These are phyloP conservation scores for Somion occarium DNA, from an alignment of 1,284 basidiomycete species.

Conservation along the genomic window DNA sequence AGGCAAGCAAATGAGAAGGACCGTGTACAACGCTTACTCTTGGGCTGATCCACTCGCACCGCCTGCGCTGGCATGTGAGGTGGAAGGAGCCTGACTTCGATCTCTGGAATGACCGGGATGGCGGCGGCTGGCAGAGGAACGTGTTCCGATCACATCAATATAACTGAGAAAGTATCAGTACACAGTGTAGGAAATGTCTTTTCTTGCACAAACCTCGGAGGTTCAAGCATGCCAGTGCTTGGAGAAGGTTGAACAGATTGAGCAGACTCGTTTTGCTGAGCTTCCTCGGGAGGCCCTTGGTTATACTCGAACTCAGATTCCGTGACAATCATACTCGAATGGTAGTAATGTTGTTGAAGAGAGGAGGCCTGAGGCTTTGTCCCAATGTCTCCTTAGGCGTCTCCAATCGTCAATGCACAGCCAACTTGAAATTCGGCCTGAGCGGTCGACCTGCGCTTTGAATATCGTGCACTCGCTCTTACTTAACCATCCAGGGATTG, in stretches of 20 bases:
- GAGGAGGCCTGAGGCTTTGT: too few species aligned
- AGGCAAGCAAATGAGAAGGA: not conserved
- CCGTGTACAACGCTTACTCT: not conserved
- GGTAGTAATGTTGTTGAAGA: not conserved
- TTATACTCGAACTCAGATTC: slow-evolving; percentile 14
- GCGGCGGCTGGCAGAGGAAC: not conserved
- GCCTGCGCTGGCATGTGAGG: not conserved
- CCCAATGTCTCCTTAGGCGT: too few species aligned
- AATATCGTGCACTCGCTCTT: too few species aligned
- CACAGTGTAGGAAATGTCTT: too few species aligned
- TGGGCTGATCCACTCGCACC: not conserved
- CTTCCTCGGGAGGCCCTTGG: slow-evolving; percentile 7
- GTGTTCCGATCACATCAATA: slow-evolving; percentile 3
- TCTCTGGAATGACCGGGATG: not conserved
- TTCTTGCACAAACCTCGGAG: slow-evolving; percentile 9
- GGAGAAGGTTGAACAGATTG: not conserved
- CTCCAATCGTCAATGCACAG: too few species aligned
- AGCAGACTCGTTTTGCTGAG: not conserved
- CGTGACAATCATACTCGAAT: slow-evolving; percentile 14
- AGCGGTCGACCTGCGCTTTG: too few species aligned
- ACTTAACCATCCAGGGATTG: too few species aligned
- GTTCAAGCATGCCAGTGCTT: not conserved
- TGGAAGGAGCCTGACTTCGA: not conserved
- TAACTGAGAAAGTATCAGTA: slow-evolving; percentile 35
- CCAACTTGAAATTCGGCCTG: too few species aligned